A percentile compares a stretch with the other conserved stretches of the same genome.
phyloP scores from a whole-genome alignment of 768 basidiomycete species.

The Asterophora lycoperdoides region DNA sequence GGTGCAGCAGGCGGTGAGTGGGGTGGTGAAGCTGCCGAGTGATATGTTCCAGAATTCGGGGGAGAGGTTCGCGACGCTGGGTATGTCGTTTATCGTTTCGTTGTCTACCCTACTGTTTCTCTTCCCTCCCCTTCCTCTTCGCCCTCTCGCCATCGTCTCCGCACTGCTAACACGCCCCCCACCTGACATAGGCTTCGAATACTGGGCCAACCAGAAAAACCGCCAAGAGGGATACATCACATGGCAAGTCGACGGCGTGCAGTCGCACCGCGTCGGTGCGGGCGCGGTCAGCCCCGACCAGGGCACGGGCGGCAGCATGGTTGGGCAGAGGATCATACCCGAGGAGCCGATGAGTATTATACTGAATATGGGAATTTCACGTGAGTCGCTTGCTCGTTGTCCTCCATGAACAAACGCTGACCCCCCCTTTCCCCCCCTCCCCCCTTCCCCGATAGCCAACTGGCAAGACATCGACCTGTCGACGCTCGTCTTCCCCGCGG shows the following conservation, averaged over 20 bases:
- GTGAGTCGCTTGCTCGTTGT: constrained; percentile 33
- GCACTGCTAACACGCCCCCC: not conserved
- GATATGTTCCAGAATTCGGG: constrained; percentile 17
- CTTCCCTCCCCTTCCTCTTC: not conserved
- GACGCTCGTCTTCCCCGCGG: constrained; percentile 65
- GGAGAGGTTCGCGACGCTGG: constrained; percentile 8
- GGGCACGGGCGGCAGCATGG: constrained; percentile 34
- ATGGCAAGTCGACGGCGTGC: constrained; percentile 63
- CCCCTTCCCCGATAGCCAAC: constrained; percentile 33
- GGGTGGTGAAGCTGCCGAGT: constrained; percentile 42
- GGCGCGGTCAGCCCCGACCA: constrained; percentile 43
- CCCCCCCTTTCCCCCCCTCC: not conserved
- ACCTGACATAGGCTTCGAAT: constrained; percentile 59
- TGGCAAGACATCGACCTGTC: constrained; percentile 60
- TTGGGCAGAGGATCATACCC: constrained; percentile 57
- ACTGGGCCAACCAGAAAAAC: constrained; percentile 57
- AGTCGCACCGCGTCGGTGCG: constrained; percentile 50
- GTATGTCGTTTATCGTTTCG: too few species aligned
- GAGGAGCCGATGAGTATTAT: constrained; percentile 60
- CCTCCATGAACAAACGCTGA: too few species aligned
- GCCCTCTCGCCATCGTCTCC: not conserved
- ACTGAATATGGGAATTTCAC: constrained; percentile 60
- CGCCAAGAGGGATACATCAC: constrained; percentile 60
- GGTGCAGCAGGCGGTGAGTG: constrained; percentile 55
- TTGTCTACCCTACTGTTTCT: not conserved